Base-by-base conservation (phyloP, 2,329 filamentous ascomycete genomes). In the Elsinoe australis region DNA sequence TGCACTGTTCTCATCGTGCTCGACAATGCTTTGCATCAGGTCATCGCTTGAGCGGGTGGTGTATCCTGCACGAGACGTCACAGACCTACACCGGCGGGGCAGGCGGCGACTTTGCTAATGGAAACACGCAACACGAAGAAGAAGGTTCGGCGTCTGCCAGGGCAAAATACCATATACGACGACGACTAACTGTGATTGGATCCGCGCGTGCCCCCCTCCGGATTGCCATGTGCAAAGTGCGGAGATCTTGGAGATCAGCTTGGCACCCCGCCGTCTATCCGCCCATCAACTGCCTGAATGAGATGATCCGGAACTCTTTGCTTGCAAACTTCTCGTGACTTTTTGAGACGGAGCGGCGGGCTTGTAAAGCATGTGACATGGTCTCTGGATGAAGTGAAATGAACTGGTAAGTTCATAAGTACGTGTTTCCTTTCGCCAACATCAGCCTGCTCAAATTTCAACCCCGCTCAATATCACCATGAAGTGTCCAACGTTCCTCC, bases 201-300 rank as follows among this genome's bases (percentile, higher is more conserved):
- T n/a, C n/a, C n/a, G n/a, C n/a, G n/a, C n/a, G n/a, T n/a, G n/a
- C n/a, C 26, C 39, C 39, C 39, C 39, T 19, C 39, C 39, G 39
- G 39, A 44, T 44, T 44, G 39, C 24, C 39, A 44, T 19, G 39
- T 31, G 24, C 6, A 14, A 31, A 29, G 22, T 31, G 39, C 39
- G 39, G 39, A 31, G 39, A 44, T 18, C 12, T 21, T 24, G 17
- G 39, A 18, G 9, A 31, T 17, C 24, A 14, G 14, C 39, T 44
- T 44, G 39, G 39, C 39, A 44, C 39, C 39, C 39, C 39, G 39
- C 39, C 39, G 39, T 26, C 21, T 24, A 44, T 44, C 39, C 17
- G 5, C 26, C 39, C 39, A 29, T 31, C 39, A 44, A 44, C 39
- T 44, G 15, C 39, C 39, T 8, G 17, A 44, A 31, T 12, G 5